Base-by-base conservation (phyloP, 352 stramenopile genomes). In the Globisporangium apiculatum region DNA sequence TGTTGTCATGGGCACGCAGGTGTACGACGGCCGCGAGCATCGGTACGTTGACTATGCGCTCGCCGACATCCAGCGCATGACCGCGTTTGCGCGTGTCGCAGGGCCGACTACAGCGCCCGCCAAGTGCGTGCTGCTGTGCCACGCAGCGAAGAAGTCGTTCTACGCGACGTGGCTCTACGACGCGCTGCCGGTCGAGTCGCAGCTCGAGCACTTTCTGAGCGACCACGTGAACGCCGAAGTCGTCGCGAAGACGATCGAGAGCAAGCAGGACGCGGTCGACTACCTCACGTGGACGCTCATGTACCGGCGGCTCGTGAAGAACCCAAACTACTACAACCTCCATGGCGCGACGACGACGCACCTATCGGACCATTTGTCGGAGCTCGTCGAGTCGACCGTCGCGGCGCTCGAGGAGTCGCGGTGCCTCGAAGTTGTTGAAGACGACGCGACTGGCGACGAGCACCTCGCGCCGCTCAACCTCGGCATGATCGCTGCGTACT, bases 201-300 rank as follows among this genome's bases (percentile, higher is more conserved):
- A 99, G 68, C 73, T 99, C 7, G 96, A 99, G 70, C 92, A 98
- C 62, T 97, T 97, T 61, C 66, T 99, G 58, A 97, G 96, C 62
- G 97, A 99, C 71, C 95, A 99, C 69, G 85, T 99, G 37, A 99
- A 99, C 64, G 97, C 97, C 12, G 98, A 99, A 66, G 97, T 99
- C 68, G 97, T 99, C 31, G 98, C 94, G 0, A 97, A 98, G 71
- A 99, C 91, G 8, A 98, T 99, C 54, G 94, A 98, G 64, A 98
- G 83, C 68, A 99, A 99, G 80, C 96, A 99, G 66, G 97, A 99
- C 55, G 97, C 96, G 0, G 95, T 99, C 42, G 97, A 99, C 65
- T 99, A 99, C 70, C 77, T 99, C 31, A 99, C 97, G 45, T 99
- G 97, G 97, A 99, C 97, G 2, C 98, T 99, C 55, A 94, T 99